phyloP scores from a whole-genome alignment of 106 monocot genomes.

The Platanthera guangdongensis region DNA sequence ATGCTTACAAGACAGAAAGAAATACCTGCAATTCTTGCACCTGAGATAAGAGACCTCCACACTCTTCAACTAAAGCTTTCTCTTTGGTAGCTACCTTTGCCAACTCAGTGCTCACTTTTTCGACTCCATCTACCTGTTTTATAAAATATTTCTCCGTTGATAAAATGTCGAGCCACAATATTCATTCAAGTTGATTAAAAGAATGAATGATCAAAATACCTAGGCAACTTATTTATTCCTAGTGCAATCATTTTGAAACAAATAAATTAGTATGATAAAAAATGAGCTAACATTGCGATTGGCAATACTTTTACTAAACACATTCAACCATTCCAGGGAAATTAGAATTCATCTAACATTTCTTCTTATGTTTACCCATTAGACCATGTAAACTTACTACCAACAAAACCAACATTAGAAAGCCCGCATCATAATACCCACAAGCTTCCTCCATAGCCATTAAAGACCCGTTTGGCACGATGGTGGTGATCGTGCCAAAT shows the following conservation, averaged over 20 bases:
- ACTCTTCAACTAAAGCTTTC: conserved; percentile 51
- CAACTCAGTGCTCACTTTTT: conserved; percentile 31
- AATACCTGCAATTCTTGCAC: conserved; percentile 28
- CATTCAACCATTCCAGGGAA: too few relatives aligned
- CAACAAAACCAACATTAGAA: too few relatives aligned
- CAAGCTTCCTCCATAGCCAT: too few relatives aligned
- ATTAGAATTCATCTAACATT: too few relatives aligned
- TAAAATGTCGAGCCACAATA: not conserved
- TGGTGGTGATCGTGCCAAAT: too few relatives aligned
- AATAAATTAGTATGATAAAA: not conserved
- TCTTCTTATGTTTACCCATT: too few relatives aligned
- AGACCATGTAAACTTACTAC: too few relatives aligned
- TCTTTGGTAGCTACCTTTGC: conserved; percentile 40
- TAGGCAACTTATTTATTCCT: not conserved
- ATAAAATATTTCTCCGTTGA: not conserved
- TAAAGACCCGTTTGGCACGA: too few relatives aligned
- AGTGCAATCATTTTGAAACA: not conserved
- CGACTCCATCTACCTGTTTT: conserved; percentile 45
- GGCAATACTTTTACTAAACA: too few relatives aligned
- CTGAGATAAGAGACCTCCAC: conserved; percentile 49
- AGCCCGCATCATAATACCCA: too few relatives aligned
- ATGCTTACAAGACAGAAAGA: not conserved
- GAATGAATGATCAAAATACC: not conserved
- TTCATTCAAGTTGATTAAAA: not conserved
- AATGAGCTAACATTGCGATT: too few relatives aligned